Percentiles rank a stretch among this genome's conserved stretches.
Evolutionary conservation across 805 yeast species (phyloP).

Genomic region (Yarrowia porcina): DNA sequence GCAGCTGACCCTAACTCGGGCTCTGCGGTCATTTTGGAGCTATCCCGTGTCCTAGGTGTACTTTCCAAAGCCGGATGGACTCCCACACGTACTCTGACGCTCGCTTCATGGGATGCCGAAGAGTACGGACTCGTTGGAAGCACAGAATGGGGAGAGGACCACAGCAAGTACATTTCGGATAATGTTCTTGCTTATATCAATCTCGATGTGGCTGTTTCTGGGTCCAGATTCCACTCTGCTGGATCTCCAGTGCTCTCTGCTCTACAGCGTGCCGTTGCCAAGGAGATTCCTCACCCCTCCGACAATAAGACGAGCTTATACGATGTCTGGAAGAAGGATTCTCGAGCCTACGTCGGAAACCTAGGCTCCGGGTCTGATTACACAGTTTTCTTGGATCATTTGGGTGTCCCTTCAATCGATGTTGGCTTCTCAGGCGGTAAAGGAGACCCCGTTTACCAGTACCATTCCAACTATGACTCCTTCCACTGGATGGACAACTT

Average conservation of each 20-base stretch:
- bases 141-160: slow-evolving; percentile 71
- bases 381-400: slow-evolving; percentile 44
- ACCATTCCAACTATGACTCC: slow-evolving; percentile 74
- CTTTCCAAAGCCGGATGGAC: slow-evolving; percentile 60
- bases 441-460: slow-evolving; percentile 62
- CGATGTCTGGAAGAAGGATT: slow-evolving; percentile 38
- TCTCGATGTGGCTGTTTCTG: slow-evolving; percentile 62
- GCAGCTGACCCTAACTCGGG: slow-evolving; percentile 81
- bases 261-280: slow-evolving; percentile 47
- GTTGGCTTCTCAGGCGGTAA: slow-evolving; percentile 49
- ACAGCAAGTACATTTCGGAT: slow-evolving; percentile 45
- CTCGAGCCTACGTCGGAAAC: slow-evolving; percentile 42
- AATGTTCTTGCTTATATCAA: slow-evolving; percentile 66
- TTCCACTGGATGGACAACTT: slow-evolving; percentile 63
- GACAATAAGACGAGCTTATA: slow-evolving; percentile 35
- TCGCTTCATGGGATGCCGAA: slow-evolving; percentile 82
- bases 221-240: slow-evolving; percentile 49
- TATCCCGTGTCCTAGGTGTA: slow-evolving; percentile 57
- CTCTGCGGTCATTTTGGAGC: slow-evolving; percentile 59
- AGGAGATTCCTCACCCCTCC: slow-evolving; percentile 48
- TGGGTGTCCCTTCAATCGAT: slow-evolving; percentile 50
- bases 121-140: slow-evolving; percentile 72
- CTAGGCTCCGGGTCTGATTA: slow-evolving; percentile 73
- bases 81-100: slow-evolving; percentile 64
- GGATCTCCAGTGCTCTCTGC: slow-evolving; percentile 59